Evolutionary conservation across 306 rosid species (phyloP).

Genomic region (Leucaena leucocephala): DNA sequence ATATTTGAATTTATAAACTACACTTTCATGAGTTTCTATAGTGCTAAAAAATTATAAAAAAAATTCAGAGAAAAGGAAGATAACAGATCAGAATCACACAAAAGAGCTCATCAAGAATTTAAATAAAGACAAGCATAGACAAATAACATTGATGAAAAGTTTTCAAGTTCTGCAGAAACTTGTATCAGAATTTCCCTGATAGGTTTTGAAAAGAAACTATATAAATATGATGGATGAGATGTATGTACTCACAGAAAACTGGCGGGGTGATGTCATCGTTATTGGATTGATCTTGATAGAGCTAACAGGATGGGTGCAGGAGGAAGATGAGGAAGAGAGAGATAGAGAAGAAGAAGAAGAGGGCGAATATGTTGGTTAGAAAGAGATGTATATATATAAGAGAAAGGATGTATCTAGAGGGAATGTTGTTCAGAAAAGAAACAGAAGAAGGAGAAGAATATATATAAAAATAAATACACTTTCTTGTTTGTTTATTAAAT

Average conservation of each 20-base stretch:
- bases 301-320: neutral
- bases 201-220: neutral
- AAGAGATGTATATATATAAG: constrained; percentile 32
- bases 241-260: constrained; percentile 53
- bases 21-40: no score
- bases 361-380: constrained; percentile 31
- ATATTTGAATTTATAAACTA: no score
- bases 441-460: constrained; percentile 25
- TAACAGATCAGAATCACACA: neutral
- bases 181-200: no score
- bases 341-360: neutral
- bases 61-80: neutral
- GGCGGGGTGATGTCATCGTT: constrained; percentile 36
- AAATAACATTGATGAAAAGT: neutral
- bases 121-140: neutral
- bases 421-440: constrained; percentile 43
- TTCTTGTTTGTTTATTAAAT: neutral
- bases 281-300: neutral
- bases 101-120: neutral
- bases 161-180: neutral
- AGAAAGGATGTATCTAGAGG: constrained; percentile 9
- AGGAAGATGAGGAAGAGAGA: neutral
- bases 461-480: neutral
- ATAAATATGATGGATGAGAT: neutral
- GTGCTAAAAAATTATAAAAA: neutral